Percentiles rank a stretch among this genome's conserved stretches.
Evolutionary conservation across 2,329 filamentous ascomycete genomes (phyloP).

Genomic region (Fusarium beomiforme): DNA sequence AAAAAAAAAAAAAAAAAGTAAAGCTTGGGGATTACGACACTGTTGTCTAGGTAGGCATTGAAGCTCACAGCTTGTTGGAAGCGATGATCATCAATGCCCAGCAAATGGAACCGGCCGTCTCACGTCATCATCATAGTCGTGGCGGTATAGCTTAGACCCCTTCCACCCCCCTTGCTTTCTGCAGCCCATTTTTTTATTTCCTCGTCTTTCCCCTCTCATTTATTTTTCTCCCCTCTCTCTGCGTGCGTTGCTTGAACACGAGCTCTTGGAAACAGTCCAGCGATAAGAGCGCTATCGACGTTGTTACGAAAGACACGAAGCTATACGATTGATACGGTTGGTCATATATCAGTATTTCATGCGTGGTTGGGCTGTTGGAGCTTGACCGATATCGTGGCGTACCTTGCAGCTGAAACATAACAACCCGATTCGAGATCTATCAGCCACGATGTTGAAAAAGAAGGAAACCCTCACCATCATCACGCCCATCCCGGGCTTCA

Average conservation of each 20-base stretch:
- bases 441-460: conserved; percentile 63
- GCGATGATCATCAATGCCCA: conserved; percentile 7
- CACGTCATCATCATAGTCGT: conserved; percentile 40
- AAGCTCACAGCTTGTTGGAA: neutral
- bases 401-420: conserved; percentile 30
- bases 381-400: conserved; percentile 4
- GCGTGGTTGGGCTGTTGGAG: neutral
- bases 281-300: neutral
- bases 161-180: neutral
- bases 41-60: neutral
- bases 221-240: neutral
- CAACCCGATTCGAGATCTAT: conserved; percentile 8
- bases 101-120: conserved; percentile 30
- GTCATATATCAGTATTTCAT: neutral
- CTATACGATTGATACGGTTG: conserved; percentile 4
- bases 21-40: conserved; percentile 9
- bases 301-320: neutral
- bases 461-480: conserved; percentile 74
- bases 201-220: neutral
- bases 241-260: conserved; percentile 1
- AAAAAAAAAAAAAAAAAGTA: neutral
- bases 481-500: conserved; percentile 75
- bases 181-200: conserved; percentile 7
- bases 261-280: conserved; percentile 1
- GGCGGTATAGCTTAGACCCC: conserved; percentile 16